Evolutionary conservation across 2,329 filamentous ascomycete species (phyloP), one percentile per base, ranked within the genome.

Genomic region (Penicillium occitanis): DNA sequence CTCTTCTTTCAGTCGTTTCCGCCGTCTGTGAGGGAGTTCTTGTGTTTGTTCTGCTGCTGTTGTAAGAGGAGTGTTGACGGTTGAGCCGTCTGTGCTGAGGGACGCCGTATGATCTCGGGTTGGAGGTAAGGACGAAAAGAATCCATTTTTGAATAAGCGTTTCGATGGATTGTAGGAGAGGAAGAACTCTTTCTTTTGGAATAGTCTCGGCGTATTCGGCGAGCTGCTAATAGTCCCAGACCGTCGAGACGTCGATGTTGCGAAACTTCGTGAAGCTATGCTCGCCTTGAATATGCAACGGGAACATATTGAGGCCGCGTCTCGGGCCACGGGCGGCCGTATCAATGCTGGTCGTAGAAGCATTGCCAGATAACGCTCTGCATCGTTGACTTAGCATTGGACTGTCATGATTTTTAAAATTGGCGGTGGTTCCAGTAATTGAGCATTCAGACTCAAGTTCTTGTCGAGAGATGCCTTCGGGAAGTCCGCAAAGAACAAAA

Each of bases 1-100:
- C 19, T 28, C 71, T 35, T 75, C 73, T 70, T 80, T 81, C 68
- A 80, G 70, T 40, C 79, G 75, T 71, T 81, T 81, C 64, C 80
- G 78, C 63, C 79, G 73, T 61, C 79, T 74, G 69, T 81, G 79
- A 46, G 80, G 79, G 42, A 79, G 71, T 71, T 80, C 78, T 59
- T 73, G 69, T 53, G 68, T 60, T 14, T 50, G 65, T 63, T 72
- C 68, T 28, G 71, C 5, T 60, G 22, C 22, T 60, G 19, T 22
- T 17, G 22, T 13, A 17, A 25, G 13, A 1, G 19, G 19, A 4
- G 35, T 60, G 40, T 46, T 60, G 37, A 57, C 30, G 6, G 19
- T 14, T 19, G 46, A 63, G 35, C 50, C 57, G 25, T 30, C 48
- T 10, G 61, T 63, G 14, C 40, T 63, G 35, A 55, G 61, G n/a